Base-by-base conservation (phyloP, 2,329 filamentous ascomycete species). In the Xylaria sp. region DNA sequence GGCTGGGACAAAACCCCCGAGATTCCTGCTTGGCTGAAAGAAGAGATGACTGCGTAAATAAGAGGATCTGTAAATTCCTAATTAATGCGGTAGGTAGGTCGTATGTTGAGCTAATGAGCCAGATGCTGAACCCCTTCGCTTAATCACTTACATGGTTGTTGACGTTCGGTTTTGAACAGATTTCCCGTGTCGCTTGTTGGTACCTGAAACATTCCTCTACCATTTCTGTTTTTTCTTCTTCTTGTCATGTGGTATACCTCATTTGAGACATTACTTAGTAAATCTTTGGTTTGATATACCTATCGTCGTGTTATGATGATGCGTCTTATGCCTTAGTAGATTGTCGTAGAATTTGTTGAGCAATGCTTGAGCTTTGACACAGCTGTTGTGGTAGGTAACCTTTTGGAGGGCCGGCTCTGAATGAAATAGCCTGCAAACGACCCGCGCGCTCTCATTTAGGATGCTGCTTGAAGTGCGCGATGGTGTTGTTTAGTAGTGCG, bases 1-100 rank as follows among this genome's bases (percentile, higher is more conserved):
- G 86, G 86, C 11, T 93, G 90, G 90, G 83, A 86, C 53, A 82
- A 81, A 69, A 83, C 82, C 66, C 90, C 90, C 6, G 78, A 72
- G 34, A 78, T 92, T 59, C 90, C 90, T 3, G 80, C 72, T 21
- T 92, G 90, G 90, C 78, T 92, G 72, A 79, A 78, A 76, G 80
- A 80, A 39, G 85, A 87, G 79, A 86, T 90, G 72, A 68, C 61
- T 68, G 70, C 63, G 17, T 77, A 65, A 64, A 19, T 7, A 1
- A 7, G 27, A 19, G 24, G 51, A 54, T 8, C 14, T 42, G 8
- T n/a, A 7, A 3, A 30, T 47, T 42, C 11, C 14, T 47, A 47
- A 47, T 3, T 4, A 61, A 11, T 42, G 14, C 12, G 34, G 34
- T 36, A 36, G 34, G 34, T 27, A 56, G n/a, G 21, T 17, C 14